A percentile compares a stretch with the other conserved stretches of the same genome.
Evolutionary conservation across 192 early-diverging fungal genomes (phyloP).

Genomic region (Irineochytrium annulatum): DNA sequence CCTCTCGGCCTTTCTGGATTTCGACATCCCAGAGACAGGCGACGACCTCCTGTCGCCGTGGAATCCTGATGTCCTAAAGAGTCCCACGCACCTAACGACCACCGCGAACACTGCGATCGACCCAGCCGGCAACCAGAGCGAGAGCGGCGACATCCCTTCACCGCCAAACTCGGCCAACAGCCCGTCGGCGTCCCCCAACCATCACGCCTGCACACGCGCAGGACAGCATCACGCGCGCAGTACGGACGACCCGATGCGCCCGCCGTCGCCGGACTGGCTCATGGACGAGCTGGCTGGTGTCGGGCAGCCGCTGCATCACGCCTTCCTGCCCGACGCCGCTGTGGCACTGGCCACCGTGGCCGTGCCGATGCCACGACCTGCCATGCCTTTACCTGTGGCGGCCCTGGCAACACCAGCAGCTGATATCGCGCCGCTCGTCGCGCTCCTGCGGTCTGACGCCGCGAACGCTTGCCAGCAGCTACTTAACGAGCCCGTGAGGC

Average conservation of each 20-base stretch:
- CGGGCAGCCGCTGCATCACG: not conserved
- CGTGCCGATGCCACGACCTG: not conserved
- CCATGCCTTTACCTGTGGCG: not conserved
- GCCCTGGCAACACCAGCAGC: not conserved
- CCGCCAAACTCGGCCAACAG: no score
- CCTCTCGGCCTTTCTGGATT: no score
- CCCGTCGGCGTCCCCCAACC: no score
- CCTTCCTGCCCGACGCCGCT: not conserved
- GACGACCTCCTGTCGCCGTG: no score
- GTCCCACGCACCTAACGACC: no score
- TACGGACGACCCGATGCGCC: not conserved
- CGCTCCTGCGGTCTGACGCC: conserved; percentile 11
- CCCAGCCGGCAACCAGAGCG: no score
- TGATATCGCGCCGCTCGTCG: not conserved
- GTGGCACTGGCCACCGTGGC: not conserved
- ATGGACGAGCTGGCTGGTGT: not conserved
- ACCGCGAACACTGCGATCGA: no score
- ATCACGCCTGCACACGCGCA: no score
- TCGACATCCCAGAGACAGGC: no score
- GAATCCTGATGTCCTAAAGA: no score
- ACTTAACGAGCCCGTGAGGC: conserved; percentile 17
- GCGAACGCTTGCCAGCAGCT: conserved; percentile 12
- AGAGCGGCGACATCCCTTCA: no score
- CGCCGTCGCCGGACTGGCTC: not conserved
- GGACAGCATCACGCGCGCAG: not conserved